phyloP scores from a whole-genome alignment of 345 rosid genomes.

The Noccaea bulbosa region DNA sequence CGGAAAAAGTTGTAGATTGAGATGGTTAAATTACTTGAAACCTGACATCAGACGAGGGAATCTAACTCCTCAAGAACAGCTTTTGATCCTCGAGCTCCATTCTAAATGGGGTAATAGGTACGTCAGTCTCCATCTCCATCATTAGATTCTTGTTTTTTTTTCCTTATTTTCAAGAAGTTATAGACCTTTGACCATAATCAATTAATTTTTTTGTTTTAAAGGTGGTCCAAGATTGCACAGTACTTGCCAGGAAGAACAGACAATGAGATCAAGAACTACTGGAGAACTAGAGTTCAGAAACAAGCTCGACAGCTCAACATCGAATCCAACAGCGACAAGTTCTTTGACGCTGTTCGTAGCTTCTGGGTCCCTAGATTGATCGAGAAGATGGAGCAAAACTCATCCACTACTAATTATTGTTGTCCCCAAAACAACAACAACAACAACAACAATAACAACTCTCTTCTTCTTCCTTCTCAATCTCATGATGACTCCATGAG shows the following conservation, averaged over 20 bases:
- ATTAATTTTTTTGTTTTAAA: slow-evolving; percentile 25
- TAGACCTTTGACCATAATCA: neutral
- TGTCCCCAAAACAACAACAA: slow-evolving; percentile 30
- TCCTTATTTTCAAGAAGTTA: neutral
- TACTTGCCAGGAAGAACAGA: slow-evolving; percentile 93
- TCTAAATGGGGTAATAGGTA: slow-evolving; percentile 94
- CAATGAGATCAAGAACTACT: slow-evolving; percentile 90
- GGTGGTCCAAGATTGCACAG: slow-evolving; percentile 95
- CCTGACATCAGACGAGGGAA: slow-evolving; percentile 93
- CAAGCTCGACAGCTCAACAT: slow-evolving; percentile 83
- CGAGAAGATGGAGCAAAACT: slow-evolving; percentile 63
- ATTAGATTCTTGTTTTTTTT: neutral
- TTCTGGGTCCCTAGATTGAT: slow-evolving; percentile 80
- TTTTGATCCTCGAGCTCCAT: slow-evolving; percentile 87
- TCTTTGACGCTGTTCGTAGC: slow-evolving; percentile 66
- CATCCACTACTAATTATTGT: slow-evolving; percentile 33
- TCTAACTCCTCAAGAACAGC: slow-evolving; percentile 80
- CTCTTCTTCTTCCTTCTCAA: slow-evolving; percentile 31
- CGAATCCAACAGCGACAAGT: slow-evolving; percentile 72
- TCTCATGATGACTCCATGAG: slow-evolving; percentile 30
- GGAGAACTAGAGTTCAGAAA: slow-evolving; percentile 95
- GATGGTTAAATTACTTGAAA: slow-evolving; percentile 92
- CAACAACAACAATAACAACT: slow-evolving; percentile 30
- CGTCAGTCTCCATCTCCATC: slow-evolving; percentile 8
- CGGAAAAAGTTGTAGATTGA: slow-evolving; percentile 90